These are phyloP conservation scores for Sporothrix humicola DNA, from an alignment of 2,329 filamentous ascomycete genomes.

Conservation along the genomic window DNA sequence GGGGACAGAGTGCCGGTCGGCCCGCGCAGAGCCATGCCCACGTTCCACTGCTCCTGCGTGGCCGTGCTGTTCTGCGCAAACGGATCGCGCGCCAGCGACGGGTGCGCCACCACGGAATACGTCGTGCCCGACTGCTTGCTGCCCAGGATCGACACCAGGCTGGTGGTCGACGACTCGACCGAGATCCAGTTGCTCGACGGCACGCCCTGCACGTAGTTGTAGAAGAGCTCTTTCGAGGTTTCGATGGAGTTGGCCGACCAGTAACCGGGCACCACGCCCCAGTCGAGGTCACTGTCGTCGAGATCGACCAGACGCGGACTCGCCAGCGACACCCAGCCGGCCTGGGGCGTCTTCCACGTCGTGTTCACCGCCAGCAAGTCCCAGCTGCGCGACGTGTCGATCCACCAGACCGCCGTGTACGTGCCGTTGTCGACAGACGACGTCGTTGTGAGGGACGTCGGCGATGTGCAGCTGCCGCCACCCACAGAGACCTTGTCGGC, in stretches of 20 bases:
- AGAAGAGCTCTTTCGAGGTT: conserved; percentile 20
- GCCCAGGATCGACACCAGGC: conserved; percentile 30
- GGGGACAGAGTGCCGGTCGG: conserved; percentile 29
- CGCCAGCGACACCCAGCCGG: conserved; percentile 32
- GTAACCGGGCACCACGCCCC: conserved; percentile 35
- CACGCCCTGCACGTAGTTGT: conserved; percentile 34
- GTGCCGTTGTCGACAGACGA: conserved; percentile 25
- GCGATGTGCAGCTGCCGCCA: neutral
- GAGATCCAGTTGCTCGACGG: conserved; percentile 21
- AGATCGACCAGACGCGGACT: conserved; percentile 30
- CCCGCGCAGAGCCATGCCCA: conserved; percentile 32
- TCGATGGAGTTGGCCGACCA: conserved; percentile 32
- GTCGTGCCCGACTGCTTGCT: conserved; percentile 14
- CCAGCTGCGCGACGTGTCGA: conserved; percentile 31
- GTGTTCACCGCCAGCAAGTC: conserved; percentile 33
- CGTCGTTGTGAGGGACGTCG: conserved; percentile 1
- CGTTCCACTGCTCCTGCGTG: conserved; percentile 33
- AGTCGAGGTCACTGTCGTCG: conserved; percentile 29
- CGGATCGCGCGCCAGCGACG: conserved; percentile 31
- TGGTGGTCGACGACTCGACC: conserved; percentile 30
- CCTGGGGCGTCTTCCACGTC: conserved; percentile 26
- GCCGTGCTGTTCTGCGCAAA: conserved; percentile 23
- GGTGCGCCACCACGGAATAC: conserved; percentile 27
- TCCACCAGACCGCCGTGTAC: conserved; percentile 31
- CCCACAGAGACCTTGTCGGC: neutral